These are phyloP conservation scores for Leptographium galeiforme DNA, from an alignment of 2,329 filamentous ascomycete genomes.

Conservation along the genomic window DNA sequence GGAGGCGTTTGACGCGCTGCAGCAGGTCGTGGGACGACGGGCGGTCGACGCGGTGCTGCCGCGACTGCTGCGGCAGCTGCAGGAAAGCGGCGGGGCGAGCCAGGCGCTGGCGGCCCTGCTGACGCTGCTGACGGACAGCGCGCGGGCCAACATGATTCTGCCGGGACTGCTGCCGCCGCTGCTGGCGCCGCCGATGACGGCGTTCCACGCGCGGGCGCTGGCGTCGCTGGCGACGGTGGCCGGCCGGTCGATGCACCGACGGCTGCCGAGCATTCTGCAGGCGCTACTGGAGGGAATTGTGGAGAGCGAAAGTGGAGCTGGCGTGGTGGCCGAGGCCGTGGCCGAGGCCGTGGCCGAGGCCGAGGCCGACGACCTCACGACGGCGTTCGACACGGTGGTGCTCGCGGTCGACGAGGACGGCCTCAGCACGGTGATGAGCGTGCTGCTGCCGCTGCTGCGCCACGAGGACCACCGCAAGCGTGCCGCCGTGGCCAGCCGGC, in stretches of 20 bases:
- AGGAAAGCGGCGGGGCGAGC: slow-evolving; percentile 68
- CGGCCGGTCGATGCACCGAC: slow-evolving; percentile 77
- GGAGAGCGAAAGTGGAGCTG: neutral
- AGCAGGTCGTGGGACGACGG: slow-evolving; percentile 85
- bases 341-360: neutral
- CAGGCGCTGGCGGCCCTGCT: slow-evolving; percentile 81
- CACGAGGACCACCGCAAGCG: slow-evolving; percentile 84
- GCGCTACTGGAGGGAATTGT: slow-evolving; percentile 90
- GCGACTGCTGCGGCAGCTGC: slow-evolving; percentile 77
- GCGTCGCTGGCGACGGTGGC: slow-evolving; percentile 90
- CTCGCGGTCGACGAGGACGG: slow-evolving; percentile 94
- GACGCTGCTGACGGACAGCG: slow-evolving; percentile 85
- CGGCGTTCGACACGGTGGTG: slow-evolving; percentile 78
- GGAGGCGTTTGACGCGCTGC: slow-evolving; percentile 90
- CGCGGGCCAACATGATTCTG: slow-evolving; percentile 88
- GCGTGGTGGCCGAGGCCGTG: too few relatives aligned
- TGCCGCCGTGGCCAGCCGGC: slow-evolving; percentile 61
- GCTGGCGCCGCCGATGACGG: slow-evolving; percentile 75
- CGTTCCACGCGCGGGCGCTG: slow-evolving; percentile 88
- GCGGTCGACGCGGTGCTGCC: slow-evolving; percentile 93
- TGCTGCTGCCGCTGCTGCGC: slow-evolving; percentile 76
- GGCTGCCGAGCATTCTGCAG: slow-evolving; percentile 81
- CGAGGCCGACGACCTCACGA: slow-evolving; percentile 52
- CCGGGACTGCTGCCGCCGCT: slow-evolving; percentile 93
- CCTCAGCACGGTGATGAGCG: slow-evolving; percentile 89